A percentile compares a stretch with the other conserved stretches of the same genome.
Evolutionary conservation across 2,329 filamentous ascomycete genomes (phyloP).

Genomic region (Alternaria gansuensis): DNA sequence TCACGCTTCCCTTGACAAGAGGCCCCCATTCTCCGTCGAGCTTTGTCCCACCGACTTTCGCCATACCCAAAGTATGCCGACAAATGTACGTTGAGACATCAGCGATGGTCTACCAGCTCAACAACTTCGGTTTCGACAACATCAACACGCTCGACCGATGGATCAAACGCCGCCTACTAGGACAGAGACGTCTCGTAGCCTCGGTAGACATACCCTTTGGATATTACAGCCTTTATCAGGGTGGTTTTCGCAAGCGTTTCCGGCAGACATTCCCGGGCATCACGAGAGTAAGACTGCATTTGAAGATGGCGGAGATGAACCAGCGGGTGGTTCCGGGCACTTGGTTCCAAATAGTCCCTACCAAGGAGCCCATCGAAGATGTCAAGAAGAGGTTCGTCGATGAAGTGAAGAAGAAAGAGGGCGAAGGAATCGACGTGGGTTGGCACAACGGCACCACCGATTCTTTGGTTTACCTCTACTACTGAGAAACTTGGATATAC

Average conservation of each 20-base stretch:
- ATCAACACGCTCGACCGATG: constrained; percentile 15
- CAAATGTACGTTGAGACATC: constrained; percentile 25
- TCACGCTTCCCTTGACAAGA: not conserved
- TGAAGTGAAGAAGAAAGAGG: constrained; percentile 20
- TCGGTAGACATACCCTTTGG: constrained; percentile 22
- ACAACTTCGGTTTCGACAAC: constrained; percentile 18
- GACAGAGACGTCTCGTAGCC: constrained; percentile 18
- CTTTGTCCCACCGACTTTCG: constrained; percentile 5
- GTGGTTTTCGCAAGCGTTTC: constrained; percentile 16
- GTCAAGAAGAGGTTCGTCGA: constrained; percentile 15
- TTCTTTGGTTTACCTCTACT: not conserved
- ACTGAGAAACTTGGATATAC: not conserved
- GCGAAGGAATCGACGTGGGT: constrained; percentile 6
- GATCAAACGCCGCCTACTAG: constrained; percentile 17
- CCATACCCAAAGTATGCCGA: constrained; percentile 19
- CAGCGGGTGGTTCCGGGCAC: not conserved
- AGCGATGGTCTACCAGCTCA: constrained; percentile 19
- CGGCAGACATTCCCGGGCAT: constrained; percentile 23
- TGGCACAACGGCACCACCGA: constrained; percentile 5
- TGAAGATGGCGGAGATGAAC: constrained; percentile 4
- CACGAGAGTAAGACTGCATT: constrained; percentile 19
- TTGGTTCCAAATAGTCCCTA: not conserved
- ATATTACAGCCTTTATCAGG: constrained; percentile 19
- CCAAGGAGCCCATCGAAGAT: constrained; percentile 4
- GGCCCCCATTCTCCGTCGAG: not conserved